Evolutionary conservation across 2,329 filamentous ascomycete species (phyloP).

Genomic region (Ramularia collo-cygni): DNA sequence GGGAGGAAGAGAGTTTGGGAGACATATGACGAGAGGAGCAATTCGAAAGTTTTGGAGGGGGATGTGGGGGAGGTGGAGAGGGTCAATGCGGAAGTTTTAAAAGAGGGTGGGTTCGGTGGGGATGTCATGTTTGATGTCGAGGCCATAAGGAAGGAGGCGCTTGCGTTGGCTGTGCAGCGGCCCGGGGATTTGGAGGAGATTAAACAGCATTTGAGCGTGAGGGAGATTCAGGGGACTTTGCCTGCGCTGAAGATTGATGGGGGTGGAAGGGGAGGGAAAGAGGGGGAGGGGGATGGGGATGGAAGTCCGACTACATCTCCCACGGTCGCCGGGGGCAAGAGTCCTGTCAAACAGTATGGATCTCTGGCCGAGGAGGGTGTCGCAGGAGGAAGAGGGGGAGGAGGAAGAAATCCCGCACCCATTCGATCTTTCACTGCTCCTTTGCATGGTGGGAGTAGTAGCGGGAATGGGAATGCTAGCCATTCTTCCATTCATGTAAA

Average conservation of each 20-base stretch:
- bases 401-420: no score
- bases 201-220: slow-evolving; percentile 48
- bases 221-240: slow-evolving; percentile 76
- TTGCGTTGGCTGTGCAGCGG: slow-evolving; percentile 69
- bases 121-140: slow-evolving; percentile 88
- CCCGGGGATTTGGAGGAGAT: slow-evolving; percentile 69
- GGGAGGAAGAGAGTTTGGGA: slow-evolving; percentile 85
- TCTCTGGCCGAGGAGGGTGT: no score
- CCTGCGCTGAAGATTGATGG: slow-evolving; percentile 72
- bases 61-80: slow-evolving; percentile 43
- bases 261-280: neutral
- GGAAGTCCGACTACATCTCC: no score
- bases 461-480: no score
- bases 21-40: slow-evolving; percentile 69
- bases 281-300: neutral
- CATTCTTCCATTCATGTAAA: no score
- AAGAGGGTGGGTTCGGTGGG: slow-evolving; percentile 25
- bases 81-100: slow-evolving; percentile 28
- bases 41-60: slow-evolving; percentile 30
- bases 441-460: no score
- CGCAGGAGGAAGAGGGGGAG: no score
- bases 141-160: slow-evolving; percentile 64
- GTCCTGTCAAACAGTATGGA: no score
- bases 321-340: no score
- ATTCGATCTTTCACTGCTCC: no score